Evolutionary conservation across 2,329 filamentous ascomycete genomes (phyloP).

Genomic region (Nannizzia gypsea): DNA sequence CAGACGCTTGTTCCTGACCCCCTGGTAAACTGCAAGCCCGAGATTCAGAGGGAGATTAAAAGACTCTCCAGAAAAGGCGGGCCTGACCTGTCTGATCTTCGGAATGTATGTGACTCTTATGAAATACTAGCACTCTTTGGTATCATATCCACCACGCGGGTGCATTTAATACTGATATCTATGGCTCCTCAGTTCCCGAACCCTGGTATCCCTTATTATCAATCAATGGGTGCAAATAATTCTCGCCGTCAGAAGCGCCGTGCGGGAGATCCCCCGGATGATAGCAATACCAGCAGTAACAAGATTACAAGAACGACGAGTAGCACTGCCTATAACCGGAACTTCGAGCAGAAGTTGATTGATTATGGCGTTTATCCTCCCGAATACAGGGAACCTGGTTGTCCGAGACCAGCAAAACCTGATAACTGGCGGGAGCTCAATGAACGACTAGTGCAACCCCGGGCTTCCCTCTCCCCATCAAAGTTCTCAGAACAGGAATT

Average conservation of each 20-base stretch:
- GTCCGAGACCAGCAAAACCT: slow-evolving; percentile 19
- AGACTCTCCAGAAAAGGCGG: slow-evolving; percentile 9
- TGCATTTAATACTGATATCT: neutral
- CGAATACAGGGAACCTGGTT: slow-evolving; percentile 18
- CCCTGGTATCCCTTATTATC: neutral
- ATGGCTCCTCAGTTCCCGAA: neutral
- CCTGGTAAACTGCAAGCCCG: slow-evolving; percentile 2
- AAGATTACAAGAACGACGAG: slow-evolving; percentile 7
- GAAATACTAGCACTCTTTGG: too few species aligned
- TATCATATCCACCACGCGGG: too few species aligned
- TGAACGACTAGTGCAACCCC: slow-evolving; percentile 18
- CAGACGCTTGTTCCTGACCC: slow-evolving; percentile 7
- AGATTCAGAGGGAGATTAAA: neutral
- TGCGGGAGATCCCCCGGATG: neutral
- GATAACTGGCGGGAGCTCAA: slow-evolving; percentile 23
- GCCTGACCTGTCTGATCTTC: slow-evolving; percentile 11
- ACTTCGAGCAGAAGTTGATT: slow-evolving; percentile 30
- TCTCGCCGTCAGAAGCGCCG: neutral
- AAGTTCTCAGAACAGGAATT: slow-evolving; percentile 23
- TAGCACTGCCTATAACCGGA: slow-evolving; percentile 21
- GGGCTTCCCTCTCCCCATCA: slow-evolving; percentile 29
- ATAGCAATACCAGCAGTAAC: neutral
- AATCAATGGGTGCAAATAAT: neutral
- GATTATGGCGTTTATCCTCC: slow-evolving; percentile 24
- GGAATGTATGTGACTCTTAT: slow-evolving; percentile 10